phyloP scores from a whole-genome alignment of 2,329 filamentous ascomycete genomes.

The Penicillium sp. region DNA sequence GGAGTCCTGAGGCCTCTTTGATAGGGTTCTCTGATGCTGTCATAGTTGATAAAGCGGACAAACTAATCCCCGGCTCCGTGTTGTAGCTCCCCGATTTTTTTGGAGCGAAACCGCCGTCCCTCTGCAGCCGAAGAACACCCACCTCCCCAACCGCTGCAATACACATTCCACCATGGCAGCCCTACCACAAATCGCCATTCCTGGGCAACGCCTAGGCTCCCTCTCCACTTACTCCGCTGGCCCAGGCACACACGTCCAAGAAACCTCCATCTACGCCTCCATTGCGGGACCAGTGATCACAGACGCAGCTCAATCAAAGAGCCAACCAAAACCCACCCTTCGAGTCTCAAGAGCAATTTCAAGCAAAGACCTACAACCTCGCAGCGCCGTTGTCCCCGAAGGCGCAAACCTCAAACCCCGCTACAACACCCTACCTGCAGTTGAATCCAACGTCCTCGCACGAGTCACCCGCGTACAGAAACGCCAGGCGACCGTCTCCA shows the following conservation, averaged over 20 bases:
- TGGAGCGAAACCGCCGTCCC: constrained; percentile 7
- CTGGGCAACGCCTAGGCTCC: constrained; percentile 77
- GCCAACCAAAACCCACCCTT: constrained; percentile 41
- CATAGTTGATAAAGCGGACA: constrained; percentile 2
- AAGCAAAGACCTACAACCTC: background rate
- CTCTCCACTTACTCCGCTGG: constrained; percentile 69
- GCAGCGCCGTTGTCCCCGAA: background rate
- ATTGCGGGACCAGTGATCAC: constrained; percentile 72
- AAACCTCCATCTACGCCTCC: constrained; percentile 75
- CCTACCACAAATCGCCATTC: constrained; percentile 63
- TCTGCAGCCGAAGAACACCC: background rate
- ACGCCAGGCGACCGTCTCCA: constrained; percentile 80
- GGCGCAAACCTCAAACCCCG: constrained; percentile 43
- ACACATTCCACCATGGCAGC: constrained; percentile 30
- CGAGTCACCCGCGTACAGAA: constrained; percentile 83
- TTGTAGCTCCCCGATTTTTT: constrained; percentile 13
- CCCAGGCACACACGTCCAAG: constrained; percentile 79
- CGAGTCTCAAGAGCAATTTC: constrained; percentile 33
- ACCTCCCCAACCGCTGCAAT: constrained; percentile 1
- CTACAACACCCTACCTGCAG: constrained; percentile 76
- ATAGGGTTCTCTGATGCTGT: too few species aligned
- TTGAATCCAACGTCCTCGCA: constrained; percentile 78
- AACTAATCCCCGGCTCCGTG: constrained; percentile 14
- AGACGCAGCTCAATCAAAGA: constrained; percentile 43
- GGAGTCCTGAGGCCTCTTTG: too few species aligned